Conservation (phyloP, 495 filamentous ascomycete genomes). For the Sphaerosporella brunnea region DNA sequence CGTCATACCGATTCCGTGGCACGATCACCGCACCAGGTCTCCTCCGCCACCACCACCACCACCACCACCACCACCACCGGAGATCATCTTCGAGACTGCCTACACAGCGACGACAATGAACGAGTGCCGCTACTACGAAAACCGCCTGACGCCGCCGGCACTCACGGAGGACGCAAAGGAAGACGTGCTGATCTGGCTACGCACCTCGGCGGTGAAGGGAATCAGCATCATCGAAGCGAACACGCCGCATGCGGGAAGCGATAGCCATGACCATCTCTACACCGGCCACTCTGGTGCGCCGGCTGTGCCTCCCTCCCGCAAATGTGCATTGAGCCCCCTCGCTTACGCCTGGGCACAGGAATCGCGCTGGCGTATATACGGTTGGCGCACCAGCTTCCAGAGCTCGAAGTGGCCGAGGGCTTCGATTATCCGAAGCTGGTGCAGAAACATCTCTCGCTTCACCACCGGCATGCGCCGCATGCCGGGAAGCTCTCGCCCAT, state of each 20-base stretch:
- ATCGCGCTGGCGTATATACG: slow-evolving; percentile 8
- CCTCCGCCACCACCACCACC: too few relatives aligned
- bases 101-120: too few relatives aligned
- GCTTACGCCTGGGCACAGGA: slow-evolving; percentile 6
- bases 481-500: slow-evolving; percentile 2
- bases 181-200: too few relatives aligned
- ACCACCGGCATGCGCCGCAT: neutral
- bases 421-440: neutral
- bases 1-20: too few relatives aligned
- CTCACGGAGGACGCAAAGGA: too few relatives aligned
- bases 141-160: too few relatives aligned
- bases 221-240: slow-evolving; percentile 3
- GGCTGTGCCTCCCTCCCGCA: neutral
- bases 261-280: slow-evolving; percentile 7
- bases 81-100: too few relatives aligned
- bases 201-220: too few relatives aligned
- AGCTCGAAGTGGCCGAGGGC: neutral
- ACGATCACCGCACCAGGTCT: too few relatives aligned
- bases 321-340: too few relatives aligned
- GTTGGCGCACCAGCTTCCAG: neutral
- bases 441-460: neutral
- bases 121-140: too few relatives aligned
- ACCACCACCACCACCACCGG: too few relatives aligned
- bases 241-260: neutral
- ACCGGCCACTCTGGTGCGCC: slow-evolving; percentile 6